phyloP scores from a whole-genome alignment of 768 basidiomycete genomes.

The Collybia mongolica region DNA sequence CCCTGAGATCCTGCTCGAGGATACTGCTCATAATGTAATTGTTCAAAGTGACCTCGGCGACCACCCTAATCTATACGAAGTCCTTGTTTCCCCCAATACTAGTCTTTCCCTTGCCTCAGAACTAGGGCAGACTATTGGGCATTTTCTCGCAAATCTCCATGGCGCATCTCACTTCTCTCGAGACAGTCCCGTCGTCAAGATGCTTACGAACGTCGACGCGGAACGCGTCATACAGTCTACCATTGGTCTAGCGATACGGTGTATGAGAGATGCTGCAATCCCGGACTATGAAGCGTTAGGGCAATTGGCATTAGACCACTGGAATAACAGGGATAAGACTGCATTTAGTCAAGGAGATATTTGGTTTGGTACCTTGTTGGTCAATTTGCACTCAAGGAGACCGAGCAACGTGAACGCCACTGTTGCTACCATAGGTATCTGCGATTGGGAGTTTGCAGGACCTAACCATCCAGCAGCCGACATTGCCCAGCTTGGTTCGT shows the following conservation, averaged over 20 bases:
- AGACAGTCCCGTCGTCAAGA: neutral
- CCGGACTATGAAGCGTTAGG: conserved; percentile 10
- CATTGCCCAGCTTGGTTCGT: conserved; percentile 12
- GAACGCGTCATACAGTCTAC: conserved; percentile 4
- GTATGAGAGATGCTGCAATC: conserved; percentile 10
- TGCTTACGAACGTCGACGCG: conserved; percentile 3
- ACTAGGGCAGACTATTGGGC: neutral
- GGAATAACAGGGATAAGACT: conserved; percentile 9
- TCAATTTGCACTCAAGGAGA: neutral
- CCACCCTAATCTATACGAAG: conserved; percentile 4
- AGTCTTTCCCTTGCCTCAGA: neutral
- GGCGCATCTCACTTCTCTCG: neutral
- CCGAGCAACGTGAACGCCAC: neutral
- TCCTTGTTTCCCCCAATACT: neutral
- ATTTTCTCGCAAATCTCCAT: conserved; percentile 5
- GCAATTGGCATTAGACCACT: conserved; percentile 9
- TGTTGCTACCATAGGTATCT: neutral
- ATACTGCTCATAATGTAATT: neutral
- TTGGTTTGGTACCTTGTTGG: conserved; percentile 12
- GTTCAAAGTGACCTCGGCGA: conserved; percentile 4
- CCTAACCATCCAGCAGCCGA: conserved; percentile 9
- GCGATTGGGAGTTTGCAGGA: conserved; percentile 10
- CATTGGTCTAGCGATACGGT: neutral
- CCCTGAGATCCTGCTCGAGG: neutral
- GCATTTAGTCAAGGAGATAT: conserved; percentile 14